Evolutionary conservation across 2,329 filamentous ascomycete species (phyloP).

Genomic region (Cryphonectria parasitica): DNA sequence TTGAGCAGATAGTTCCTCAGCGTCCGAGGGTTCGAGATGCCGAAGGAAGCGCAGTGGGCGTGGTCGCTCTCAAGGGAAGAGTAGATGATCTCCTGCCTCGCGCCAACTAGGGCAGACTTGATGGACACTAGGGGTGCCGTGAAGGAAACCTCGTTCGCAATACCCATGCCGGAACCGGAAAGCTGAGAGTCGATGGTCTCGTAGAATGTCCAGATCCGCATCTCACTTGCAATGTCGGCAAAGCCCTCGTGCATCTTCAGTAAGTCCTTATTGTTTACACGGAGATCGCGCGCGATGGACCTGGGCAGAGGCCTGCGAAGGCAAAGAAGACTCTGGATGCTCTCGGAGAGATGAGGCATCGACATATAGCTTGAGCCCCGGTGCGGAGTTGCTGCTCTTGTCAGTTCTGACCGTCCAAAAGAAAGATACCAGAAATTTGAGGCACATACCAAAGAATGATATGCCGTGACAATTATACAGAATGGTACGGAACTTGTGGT

Average conservation of each 20-base stretch:
- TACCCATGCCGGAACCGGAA: constrained; percentile 45
- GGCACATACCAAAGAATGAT: constrained; percentile 58
- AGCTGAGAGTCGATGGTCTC: constrained; percentile 65
- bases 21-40: constrained; percentile 52
- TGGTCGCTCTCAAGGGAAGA: constrained; percentile 57
- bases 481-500: constrained; percentile 46
- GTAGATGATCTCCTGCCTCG: constrained; percentile 55
- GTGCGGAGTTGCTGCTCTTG: constrained; percentile 57
- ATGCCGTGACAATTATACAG: constrained; percentile 63
- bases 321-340: constrained; percentile 57
- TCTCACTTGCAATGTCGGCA: constrained; percentile 58
- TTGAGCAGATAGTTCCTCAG: constrained; percentile 47
- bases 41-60: constrained; percentile 59
- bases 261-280: constrained; percentile 53
- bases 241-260: constrained; percentile 58
- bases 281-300: constrained; percentile 54
- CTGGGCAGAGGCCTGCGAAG: constrained; percentile 55
- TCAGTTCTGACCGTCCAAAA: constrained; percentile 23
- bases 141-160: constrained; percentile 55
- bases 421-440: not conserved
- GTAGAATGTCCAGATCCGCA: constrained; percentile 66
- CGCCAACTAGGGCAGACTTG: constrained; percentile 56
- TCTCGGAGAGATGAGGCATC: constrained; percentile 57
- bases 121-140: constrained; percentile 63
- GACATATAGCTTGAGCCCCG: constrained; percentile 67